phyloP scores from a whole-genome alignment of 805 yeast species.

The Metschnikowia borealis region DNA sequence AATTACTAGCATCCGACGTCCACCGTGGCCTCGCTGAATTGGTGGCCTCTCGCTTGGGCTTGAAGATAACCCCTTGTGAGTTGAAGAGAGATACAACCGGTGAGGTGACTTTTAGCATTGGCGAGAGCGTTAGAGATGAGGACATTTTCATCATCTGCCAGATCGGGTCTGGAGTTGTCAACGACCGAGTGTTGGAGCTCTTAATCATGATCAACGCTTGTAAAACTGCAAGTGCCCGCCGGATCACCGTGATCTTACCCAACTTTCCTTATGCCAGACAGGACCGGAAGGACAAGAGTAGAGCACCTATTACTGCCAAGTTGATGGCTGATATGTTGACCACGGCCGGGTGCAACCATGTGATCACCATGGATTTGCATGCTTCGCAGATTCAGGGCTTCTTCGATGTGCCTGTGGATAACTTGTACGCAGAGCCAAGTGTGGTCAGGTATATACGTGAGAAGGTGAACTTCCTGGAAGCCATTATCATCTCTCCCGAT shows the following conservation, averaged over 20 bases:
- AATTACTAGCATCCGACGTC: conserved; percentile 62
- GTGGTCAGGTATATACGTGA: conserved; percentile 73
- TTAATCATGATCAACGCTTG: conserved; percentile 80
- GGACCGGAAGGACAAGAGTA: conserved; percentile 77
- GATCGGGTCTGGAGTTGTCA: conserved; percentile 71
- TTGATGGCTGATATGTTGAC: conserved; percentile 77
- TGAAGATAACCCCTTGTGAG: conserved; percentile 57
- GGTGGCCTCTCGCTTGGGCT: conserved; percentile 60
- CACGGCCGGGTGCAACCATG: conserved; percentile 83
- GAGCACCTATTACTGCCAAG: conserved; percentile 85
- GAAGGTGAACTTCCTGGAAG: conserved; percentile 50
- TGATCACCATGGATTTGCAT: conserved; percentile 82
- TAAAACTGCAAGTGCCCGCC: conserved; percentile 76
- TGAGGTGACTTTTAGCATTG: conserved; percentile 72
- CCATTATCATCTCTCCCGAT: conserved; percentile 81
- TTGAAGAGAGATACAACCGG: conserved; percentile 65
- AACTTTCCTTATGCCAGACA: conserved; percentile 88
- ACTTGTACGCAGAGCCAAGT: conserved; percentile 78
- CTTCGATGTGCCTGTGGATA: conserved; percentile 79
- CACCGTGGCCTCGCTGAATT: conserved; percentile 66
- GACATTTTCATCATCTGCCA: conserved; percentile 78
- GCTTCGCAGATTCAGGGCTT: conserved; percentile 90
- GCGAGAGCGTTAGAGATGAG: conserved; percentile 82
- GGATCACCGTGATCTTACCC: conserved; percentile 79
- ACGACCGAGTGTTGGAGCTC: conserved; percentile 70